Percentiles rank a stretch among this genome's conserved stretches.
phyloP scores from a whole-genome alignment of 2,329 filamentous ascomycete genomes.

The Zelopaecilomyces penicillatus region DNA sequence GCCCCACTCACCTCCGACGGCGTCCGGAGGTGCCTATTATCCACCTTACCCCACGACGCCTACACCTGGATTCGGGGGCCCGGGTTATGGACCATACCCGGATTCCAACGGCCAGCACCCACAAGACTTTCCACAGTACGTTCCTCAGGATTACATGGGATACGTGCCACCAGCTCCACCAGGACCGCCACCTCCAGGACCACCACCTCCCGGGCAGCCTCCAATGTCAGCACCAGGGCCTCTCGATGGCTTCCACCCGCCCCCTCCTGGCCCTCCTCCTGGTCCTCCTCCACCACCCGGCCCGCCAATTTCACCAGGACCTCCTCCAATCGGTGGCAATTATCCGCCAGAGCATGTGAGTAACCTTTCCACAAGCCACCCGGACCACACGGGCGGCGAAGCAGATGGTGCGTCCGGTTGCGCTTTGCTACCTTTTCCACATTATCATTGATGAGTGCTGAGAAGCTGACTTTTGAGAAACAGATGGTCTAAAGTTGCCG shows the following conservation, averaged over 20 bases:
- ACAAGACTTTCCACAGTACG: slow-evolving; percentile 31
- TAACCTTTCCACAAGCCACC: slow-evolving; percentile 25
- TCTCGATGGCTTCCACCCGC: slow-evolving; percentile 6
- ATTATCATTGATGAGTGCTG: not conserved
- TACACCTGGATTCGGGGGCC: slow-evolving; percentile 17
- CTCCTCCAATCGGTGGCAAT: slow-evolving; percentile 23
- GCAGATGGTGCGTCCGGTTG: slow-evolving; percentile 30
- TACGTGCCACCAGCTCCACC: slow-evolving; percentile 33
- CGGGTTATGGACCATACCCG: slow-evolving; percentile 15
- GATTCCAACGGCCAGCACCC: slow-evolving; percentile 20
- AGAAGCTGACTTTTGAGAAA: slow-evolving; percentile 13
- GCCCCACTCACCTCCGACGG: slow-evolving; percentile 39
- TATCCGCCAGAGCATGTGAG: slow-evolving; percentile 36
- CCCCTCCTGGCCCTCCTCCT: slow-evolving; percentile 21
- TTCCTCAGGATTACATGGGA: slow-evolving; percentile 34
- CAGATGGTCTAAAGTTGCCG: slow-evolving; percentile 23
- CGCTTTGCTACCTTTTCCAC: not conserved
- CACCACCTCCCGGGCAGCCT: slow-evolving; percentile 5
- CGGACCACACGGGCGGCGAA: slow-evolving; percentile 11
- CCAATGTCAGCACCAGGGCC: not conserved
- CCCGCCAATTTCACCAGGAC: slow-evolving; percentile 23
- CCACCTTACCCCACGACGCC: slow-evolving; percentile 30
- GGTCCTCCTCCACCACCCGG: slow-evolving; percentile 21
- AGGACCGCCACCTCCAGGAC: slow-evolving; percentile 11
- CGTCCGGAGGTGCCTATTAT: slow-evolving; percentile 44